Base-by-base conservation (phyloP, 129 eudicot genomes). In the Solidago caesia region DNA sequence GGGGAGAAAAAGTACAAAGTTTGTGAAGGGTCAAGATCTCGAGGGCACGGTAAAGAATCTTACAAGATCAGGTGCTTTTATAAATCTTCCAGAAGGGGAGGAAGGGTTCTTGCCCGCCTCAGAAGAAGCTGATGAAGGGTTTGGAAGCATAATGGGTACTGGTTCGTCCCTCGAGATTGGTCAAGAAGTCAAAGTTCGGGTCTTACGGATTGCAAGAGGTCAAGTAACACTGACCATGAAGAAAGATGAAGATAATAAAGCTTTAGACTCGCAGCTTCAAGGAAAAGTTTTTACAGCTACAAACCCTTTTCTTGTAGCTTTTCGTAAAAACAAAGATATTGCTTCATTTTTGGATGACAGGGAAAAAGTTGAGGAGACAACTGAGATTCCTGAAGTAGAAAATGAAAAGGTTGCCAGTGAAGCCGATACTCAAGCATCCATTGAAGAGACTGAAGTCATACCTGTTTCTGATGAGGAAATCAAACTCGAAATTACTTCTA, bases 71-170 rank as follows among this genome's bases (percentile, higher is more conserved):
- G 99, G 99, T 68, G 88, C 96, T 70, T 95, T 88, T 77, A 81
- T 95, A 33, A 85, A 92, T 51, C 90, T 95, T 13, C 96, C 96
- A 3, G 97, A 95, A 33, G 97, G 94, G 4, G 99, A 88, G 61
- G 99, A 95, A 83, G 99, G 99, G 44, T 95, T 95, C 60, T 79
- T 95, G 67, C 99, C 99, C 4, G 21, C 74, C 51, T 84, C 97
- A 33, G 99, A 91, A 80, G 99, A 95, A 81, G 82, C 83, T 5
- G 88, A 85, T 74, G 96, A 83, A 56, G 96, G 89, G 60, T 81
- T 90, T 51, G 92, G 82, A 9, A 82, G 82, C 44, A 51, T 84
- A 39, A 85, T 80, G 87, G 91, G 89, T 6, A 78, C 66, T n/a
- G 83, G 78, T 49, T 79, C 99, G 13, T 78, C 95, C 4, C 70